These are phyloP conservation scores for Purshia tridentata DNA, from an alignment of 306 rosid genomes.

Conservation along the genomic window DNA sequence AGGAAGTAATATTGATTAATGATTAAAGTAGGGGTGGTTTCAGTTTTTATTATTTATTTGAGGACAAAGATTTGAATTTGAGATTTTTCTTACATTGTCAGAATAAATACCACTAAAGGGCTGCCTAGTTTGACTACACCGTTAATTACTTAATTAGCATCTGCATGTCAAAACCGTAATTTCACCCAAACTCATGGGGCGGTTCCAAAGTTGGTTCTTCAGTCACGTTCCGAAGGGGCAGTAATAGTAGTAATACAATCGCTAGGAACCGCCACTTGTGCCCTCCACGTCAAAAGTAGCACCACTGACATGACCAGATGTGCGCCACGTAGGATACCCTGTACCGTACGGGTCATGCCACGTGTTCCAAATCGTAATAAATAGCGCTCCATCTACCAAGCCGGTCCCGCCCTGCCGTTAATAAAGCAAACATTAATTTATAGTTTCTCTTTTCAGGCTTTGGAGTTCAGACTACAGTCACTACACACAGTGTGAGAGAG, in stretches of 20 bases:
- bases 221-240: conserved; percentile 3
- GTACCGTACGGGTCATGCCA: conserved; percentile 27
- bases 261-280: conserved; percentile 32
- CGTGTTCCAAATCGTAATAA: conserved; percentile 40
- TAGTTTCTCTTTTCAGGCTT: conserved; percentile 11
- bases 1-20: too few relatives aligned
- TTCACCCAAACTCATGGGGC: neutral
- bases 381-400: conserved; percentile 40
- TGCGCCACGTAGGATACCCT: conserved; percentile 32
- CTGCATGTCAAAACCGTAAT: conserved; percentile 11
- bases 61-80: too few relatives aligned
- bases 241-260: too few relatives aligned
- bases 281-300: conserved; percentile 43
- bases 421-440: conserved; percentile 34
- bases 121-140: too few relatives aligned
- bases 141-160: neutral
- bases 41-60: too few relatives aligned
- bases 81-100: too few relatives aligned
- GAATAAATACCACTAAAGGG: too few relatives aligned
- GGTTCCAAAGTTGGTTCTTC: neutral
- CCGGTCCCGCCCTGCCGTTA: conserved; percentile 56
- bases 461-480: conserved; percentile 5
- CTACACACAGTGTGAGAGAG: neutral
- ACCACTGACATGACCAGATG: conserved; percentile 21
- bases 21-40: too few relatives aligned